Evolutionary conservation across 169 alveolate species (phyloP), one percentile per base, ranked within the genome.

Genomic region (Plasmodium coatneyi): DNA sequence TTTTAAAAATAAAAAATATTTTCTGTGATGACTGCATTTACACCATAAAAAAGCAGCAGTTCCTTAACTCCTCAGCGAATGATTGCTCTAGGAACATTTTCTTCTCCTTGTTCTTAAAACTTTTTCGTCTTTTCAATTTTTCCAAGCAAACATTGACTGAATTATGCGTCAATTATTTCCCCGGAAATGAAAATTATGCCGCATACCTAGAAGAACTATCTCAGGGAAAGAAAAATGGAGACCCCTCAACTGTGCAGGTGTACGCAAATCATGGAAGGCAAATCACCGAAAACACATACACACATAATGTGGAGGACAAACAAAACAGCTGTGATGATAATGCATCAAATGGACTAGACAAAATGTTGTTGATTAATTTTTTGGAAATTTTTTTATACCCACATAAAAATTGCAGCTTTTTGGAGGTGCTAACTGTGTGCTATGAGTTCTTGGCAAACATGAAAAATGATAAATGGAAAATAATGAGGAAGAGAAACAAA

Each of bases 21-120:
- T 91, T 80, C 82, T 91, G 95, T 49, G 95, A 91, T 91, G 92
- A 91, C 41, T 91, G 95, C 56, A 70, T 80, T 43, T 91, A 91
- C 82, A 80, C 92, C 28, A 91, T 91, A 34, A 91, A 91, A 81
- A 91, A 91, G 56, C 95, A 91, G 52, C 84, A 78, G 78, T 71
- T 36, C 60, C 81, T 91, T 25, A 91, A 91, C 34, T 80, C 95
- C 30, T 80, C 95, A 22, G 91, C 95, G 22, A 91, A 91, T 81
- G 92, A 91, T 30, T 91, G 95, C 56, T 91, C 92, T 71, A 12
- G 80, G 32, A 91, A 91, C 74, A 72, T 91, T n/a, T 91, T 91
- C 52, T 82, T 91, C 32, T 36, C 71, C 39, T 71, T 91, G 60
- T 91, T 80, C 41, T 46, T 91, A 14, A 81, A 82, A 46, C 30